Base-by-base conservation (phyloP, 768 basidiomycete genomes). In the Mycena galericulata region DNA sequence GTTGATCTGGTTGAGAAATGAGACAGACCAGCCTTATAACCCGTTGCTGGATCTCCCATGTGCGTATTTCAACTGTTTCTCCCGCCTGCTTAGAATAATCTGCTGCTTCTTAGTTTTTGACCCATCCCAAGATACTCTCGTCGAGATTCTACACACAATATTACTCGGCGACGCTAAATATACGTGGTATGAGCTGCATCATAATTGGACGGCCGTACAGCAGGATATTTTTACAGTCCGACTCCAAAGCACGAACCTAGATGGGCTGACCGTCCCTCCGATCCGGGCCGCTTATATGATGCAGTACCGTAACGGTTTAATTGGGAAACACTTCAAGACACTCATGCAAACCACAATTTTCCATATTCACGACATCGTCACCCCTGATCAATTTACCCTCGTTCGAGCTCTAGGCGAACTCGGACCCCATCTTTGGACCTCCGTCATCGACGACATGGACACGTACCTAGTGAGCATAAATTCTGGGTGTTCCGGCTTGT, bases 151-250 rank as follows among this genome's bases (percentile, higher is more conserved):
- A 0, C 82, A 84, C 55, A 81, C 80, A 0, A 74, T 79, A 18
- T 74, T 82, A 0, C 80, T 84, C 17, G 82, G 82, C 0, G 59
- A 77, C 17, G 72, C 77, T n/a, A 84, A 83, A 50, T 83, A 84
- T 69, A 59, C 77, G 0, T 84, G 82, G 83, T 76, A 80, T 49
- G n/a, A 43, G 0, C 67, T 74, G n/a, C 2, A 67, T 76, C 67
- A 68, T 58, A 4, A 43, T 29, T 62, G 61, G 49, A 1, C 79
- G 75, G 80, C 57, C 4, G 50, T 51, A 15, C 72, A n/a, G 64
- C 71, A 10, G 57, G 57, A 22, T 27, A 75, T 34, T 29, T 76
- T 41, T 57, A 67, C 78, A 0, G 43, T 72, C 1, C 75, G 81
- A 0, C 73, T 81, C 10, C 78, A 79, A 45, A 57, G 74, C 0